These are phyloP conservation scores for Gymnopilus junonius DNA, from an alignment of 768 basidiomycete species.

Conservation along the genomic window DNA sequence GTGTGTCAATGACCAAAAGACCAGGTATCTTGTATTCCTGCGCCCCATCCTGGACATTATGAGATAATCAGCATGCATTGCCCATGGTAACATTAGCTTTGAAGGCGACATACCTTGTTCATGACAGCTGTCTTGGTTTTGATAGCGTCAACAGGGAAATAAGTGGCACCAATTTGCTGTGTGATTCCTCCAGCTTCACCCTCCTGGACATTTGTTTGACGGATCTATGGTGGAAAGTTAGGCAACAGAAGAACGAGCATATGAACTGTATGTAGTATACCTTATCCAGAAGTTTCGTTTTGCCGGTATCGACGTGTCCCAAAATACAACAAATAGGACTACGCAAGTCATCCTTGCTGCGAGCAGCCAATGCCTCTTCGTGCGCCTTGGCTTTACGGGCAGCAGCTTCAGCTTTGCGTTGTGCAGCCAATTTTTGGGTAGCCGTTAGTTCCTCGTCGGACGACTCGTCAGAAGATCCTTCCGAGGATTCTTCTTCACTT, in stretches of 20 bases:
- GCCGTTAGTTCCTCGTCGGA: constrained; percentile 71
- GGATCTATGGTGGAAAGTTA: constrained; percentile 64
- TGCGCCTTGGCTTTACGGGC: constrained; percentile 79
- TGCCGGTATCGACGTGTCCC: constrained; percentile 99
- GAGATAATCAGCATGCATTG: background rate
- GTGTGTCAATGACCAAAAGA: constrained; percentile 95
- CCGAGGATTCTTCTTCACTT: constrained; percentile 45
- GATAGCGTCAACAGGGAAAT: constrained; percentile 97
- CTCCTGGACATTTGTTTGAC: constrained; percentile 99
- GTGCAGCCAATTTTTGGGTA: constrained; percentile 66
- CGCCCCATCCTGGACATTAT: constrained; percentile 57
- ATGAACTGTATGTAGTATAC: constrained; percentile 42
- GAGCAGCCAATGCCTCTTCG: constrained; percentile 82
- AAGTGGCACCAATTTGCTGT: constrained; percentile 99
- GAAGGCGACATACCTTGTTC: constrained; percentile 63
- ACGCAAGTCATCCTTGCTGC: constrained; percentile 88
- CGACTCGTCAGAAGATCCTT: constrained; percentile 53
- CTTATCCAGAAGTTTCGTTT: constrained; percentile 97
- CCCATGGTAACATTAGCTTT: background rate
- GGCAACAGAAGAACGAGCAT: background rate
- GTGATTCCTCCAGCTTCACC: constrained; percentile 99
- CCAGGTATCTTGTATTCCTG: constrained; percentile 98
- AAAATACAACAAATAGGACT: constrained; percentile 99
- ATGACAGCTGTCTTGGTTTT: constrained; percentile 91
- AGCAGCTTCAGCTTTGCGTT: constrained; percentile 85